Base-by-base conservation (phyloP, 2,329 filamentous ascomycete genomes). In the Colletotrichum sp. region DNA sequence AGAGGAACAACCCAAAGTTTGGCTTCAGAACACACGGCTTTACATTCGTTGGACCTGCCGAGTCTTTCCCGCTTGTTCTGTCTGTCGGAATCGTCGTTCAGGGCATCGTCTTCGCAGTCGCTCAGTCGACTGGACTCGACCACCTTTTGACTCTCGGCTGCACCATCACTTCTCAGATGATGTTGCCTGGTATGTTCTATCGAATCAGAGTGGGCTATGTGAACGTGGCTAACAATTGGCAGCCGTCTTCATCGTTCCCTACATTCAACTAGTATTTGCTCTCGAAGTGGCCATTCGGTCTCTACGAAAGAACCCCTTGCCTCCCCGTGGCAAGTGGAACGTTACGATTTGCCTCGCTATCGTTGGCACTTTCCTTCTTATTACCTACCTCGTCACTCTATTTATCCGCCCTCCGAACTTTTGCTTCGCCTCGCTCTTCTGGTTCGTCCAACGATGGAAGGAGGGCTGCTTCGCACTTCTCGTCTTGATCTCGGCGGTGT, bases 241-340 rank as follows among this genome's bases (percentile, higher is more conserved):
- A 94, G 93, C 91, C 9, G 87, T 94, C 43, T 94, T 94, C 79
- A 87, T 94, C 68, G 89, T 92, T 10, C 92, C 92, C 30, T 93
- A 89, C 76, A 89, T 92, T 36, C 92, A 94, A 78, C 80, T 94
- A 24, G 87, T 93, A 18, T 94, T 94, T 78, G 91, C 90, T 16
- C 77, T 93, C 73, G 93, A 95, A 81, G 88, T 90, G 38, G 86
- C 90, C 0, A 79, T 91, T 18, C 87, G 93, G 78, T 89, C 90
- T 13, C 81, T 93, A 30, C 87, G 85, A 77, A 85, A 83, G 61
- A 86, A 86, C 61, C 88, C 91, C 2, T 94, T 94, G 77, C 87
- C 89, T 6, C 85, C 88, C 2, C 88, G 91, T 73, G 87, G 89
- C 32, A 92, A 88, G 81, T 94, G 91, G 88, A 90, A 88, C 43